A percentile compares a stretch with the other conserved stretches of the same genome.
These are phyloP conservation scores for Xylariomycetidae sp. DNA, from an alignment of 2,329 filamentous ascomycete genomes.

Conservation along the genomic window DNA sequence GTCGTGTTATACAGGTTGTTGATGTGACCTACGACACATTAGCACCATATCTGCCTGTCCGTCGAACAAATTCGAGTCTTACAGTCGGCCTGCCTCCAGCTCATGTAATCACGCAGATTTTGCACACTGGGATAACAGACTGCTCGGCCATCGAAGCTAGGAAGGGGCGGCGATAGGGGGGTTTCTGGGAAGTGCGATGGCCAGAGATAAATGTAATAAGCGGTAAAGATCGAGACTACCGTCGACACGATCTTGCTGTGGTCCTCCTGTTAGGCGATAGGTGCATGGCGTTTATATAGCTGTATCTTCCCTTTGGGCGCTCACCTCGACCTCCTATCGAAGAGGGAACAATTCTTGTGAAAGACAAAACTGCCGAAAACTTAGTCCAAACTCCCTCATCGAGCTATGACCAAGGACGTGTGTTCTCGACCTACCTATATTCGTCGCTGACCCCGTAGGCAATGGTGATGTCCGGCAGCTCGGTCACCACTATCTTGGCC, in stretches of 20 bases:
- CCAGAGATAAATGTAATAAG: slow-evolving; percentile 85
- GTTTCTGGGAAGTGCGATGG: slow-evolving; percentile 66
- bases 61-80: slow-evolving; percentile 26
- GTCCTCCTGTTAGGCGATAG: slow-evolving; percentile 2
- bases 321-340: slow-evolving; percentile 78
- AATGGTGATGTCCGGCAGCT: slow-evolving; percentile 78
- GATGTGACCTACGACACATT: slow-evolving; percentile 66
- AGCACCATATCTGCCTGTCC: slow-evolving; percentile 6
- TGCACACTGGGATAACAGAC: slow-evolving; percentile 80
- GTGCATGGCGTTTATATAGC: not conserved
- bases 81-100: slow-evolving; percentile 97
- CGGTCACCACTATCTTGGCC: slow-evolving; percentile 76
- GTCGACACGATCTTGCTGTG: slow-evolving; percentile 84
- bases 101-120: slow-evolving; percentile 90
- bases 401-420: too few species aligned
- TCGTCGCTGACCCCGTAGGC: slow-evolving; percentile 95
- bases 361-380: slow-evolving; percentile 91
- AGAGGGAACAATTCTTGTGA: slow-evolving; percentile 74
- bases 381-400: too few species aligned
- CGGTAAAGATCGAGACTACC: slow-evolving; percentile 87
- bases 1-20: slow-evolving; percentile 99
- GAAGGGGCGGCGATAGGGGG: slow-evolving; percentile 67
- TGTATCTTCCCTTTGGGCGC: slow-evolving; percentile 12
- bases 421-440: slow-evolving; percentile 62
- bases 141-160: slow-evolving; percentile 88